Conservation (phyloP, 1,284 basidiomycete genomes). For the Cryptococcus hybrid region DNA sequence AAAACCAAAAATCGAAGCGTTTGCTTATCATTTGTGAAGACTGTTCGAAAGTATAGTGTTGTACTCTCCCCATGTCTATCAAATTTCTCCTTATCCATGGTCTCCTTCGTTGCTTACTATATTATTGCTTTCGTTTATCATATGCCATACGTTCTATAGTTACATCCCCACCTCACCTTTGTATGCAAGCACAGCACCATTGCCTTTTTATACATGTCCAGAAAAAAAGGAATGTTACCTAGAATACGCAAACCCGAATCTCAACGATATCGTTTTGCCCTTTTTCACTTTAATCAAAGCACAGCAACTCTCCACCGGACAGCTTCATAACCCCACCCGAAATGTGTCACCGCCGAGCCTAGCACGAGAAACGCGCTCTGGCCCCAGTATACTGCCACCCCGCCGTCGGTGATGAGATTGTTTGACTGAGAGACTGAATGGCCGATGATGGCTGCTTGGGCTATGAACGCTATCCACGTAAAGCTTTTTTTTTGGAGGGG, state of each 20-base stretch:
- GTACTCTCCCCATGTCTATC: neutral
- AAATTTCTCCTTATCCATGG: no score
- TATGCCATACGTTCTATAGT: no score
- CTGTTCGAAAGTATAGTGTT: neutral
- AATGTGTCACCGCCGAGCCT: slow-evolving; percentile 32
- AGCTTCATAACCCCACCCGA: slow-evolving; percentile 41
- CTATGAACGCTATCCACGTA: slow-evolving; percentile 37
- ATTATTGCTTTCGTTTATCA: no score
- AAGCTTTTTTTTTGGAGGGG: slow-evolving; percentile 15
- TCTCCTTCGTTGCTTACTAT: no score
- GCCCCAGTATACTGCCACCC: slow-evolving; percentile 34
- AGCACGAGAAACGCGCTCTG: slow-evolving; percentile 31
- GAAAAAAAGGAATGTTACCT: no score
- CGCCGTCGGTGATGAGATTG: slow-evolving; percentile 13
- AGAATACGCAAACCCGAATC: neutral
- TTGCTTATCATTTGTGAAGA: neutral
- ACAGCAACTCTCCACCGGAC: slow-evolving; percentile 32
- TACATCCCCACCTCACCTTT: no score
- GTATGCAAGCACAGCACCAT: no score
- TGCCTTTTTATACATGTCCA: no score
- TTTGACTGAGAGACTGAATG: slow-evolving; percentile 21
- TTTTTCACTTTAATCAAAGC: neutral
- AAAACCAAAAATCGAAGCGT: no score
- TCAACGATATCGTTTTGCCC: neutral
- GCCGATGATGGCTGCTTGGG: slow-evolving; percentile 34